Conservation (phyloP, 352 stramenopile species). For the Paralagenidium karlingii region DNA sequence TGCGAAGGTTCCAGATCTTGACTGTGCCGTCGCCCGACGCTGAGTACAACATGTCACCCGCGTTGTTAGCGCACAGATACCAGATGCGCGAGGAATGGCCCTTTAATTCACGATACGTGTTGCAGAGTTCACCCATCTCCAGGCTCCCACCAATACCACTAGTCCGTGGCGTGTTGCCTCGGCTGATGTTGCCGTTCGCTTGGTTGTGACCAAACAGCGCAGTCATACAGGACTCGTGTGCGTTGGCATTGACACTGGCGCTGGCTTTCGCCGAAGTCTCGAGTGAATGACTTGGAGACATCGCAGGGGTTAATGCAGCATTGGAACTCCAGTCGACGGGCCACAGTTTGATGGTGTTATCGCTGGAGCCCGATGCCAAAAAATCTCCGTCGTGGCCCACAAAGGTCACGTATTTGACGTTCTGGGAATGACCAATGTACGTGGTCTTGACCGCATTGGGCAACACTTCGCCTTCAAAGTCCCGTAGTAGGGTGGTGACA, state of each 20-base stretch:
- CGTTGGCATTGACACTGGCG: neutral
- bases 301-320: neutral
- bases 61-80: slow-evolving; percentile 55
- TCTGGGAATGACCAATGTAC: slow-evolving; percentile 75
- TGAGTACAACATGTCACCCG: slow-evolving; percentile 58
- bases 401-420: slow-evolving; percentile 84
- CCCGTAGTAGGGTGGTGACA: slow-evolving; percentile 63
- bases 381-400: slow-evolving; percentile 74
- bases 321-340: slow-evolving; percentile 34
- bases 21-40: slow-evolving; percentile 73
- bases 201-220: too few relatives aligned
- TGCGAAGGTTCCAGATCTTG: slow-evolving; percentile 78
- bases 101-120: slow-evolving; percentile 44
- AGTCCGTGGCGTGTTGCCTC: too few relatives aligned
- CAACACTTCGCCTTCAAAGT: slow-evolving; percentile 82
- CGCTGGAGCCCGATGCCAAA: slow-evolving; percentile 72
- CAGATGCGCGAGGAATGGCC: slow-evolving; percentile 77
- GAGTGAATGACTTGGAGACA: neutral
- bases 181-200: neutral
- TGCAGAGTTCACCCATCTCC: slow-evolving; percentile 32
- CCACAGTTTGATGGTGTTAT: slow-evolving; percentile 81
- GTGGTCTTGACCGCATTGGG: slow-evolving; percentile 79
- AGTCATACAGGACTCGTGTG: too few relatives aligned
- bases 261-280: slow-evolving; percentile 1
- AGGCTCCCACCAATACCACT: too few relatives aligned